A percentile compares a stretch with the other conserved stretches of the same genome.
Conservation (phyloP, 2,329 filamentous ascomycete genomes). For the Taxawa tesnikishii region DNA sequence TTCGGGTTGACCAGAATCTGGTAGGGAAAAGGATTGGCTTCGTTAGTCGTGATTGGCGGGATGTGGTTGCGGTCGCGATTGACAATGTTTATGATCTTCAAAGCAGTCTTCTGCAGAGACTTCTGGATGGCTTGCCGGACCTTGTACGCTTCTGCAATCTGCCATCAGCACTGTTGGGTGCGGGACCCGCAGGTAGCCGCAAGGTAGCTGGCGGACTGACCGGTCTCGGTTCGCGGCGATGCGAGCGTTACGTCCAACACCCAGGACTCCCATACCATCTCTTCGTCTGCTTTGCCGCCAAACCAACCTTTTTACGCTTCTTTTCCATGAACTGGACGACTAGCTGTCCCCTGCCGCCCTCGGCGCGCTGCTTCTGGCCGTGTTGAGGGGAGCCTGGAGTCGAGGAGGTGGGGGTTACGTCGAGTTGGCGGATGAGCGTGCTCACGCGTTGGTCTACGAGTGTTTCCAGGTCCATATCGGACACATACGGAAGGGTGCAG, state of each 20-base stretch:
- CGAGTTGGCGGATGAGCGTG: slow-evolving; percentile 63
- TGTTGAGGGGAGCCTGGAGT: slow-evolving; percentile 8
- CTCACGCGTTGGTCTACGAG: slow-evolving; percentile 82
- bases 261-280: slow-evolving; percentile 96
- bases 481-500: slow-evolving; percentile 76
- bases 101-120: slow-evolving; percentile 71
- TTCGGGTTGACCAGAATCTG: slow-evolving; percentile 83
- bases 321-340: slow-evolving; percentile 93
- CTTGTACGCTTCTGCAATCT: slow-evolving; percentile 60
- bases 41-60: slow-evolving; percentile 85
- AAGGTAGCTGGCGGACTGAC: slow-evolving; percentile 37
- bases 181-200: background rate
- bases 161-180: background rate
- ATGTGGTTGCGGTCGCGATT: slow-evolving; percentile 92
- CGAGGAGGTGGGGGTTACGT: slow-evolving; percentile 27
- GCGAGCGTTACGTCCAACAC: slow-evolving; percentile 87
- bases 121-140: slow-evolving; percentile 85
- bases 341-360: slow-evolving; percentile 55
- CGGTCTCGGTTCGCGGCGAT: slow-evolving; percentile 75
- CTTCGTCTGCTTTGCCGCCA: slow-evolving; percentile 71
- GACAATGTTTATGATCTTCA: slow-evolving; percentile 81
- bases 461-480: slow-evolving; percentile 82
- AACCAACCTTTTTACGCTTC: slow-evolving; percentile 64
- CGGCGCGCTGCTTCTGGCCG: slow-evolving; percentile 22
- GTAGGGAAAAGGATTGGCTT: slow-evolving; percentile 89